Percentiles rank a stretch among this genome's conserved stretches.
phyloP scores from a whole-genome alignment of 257 asterid genomes.

The Ligustrum vulgare region DNA sequence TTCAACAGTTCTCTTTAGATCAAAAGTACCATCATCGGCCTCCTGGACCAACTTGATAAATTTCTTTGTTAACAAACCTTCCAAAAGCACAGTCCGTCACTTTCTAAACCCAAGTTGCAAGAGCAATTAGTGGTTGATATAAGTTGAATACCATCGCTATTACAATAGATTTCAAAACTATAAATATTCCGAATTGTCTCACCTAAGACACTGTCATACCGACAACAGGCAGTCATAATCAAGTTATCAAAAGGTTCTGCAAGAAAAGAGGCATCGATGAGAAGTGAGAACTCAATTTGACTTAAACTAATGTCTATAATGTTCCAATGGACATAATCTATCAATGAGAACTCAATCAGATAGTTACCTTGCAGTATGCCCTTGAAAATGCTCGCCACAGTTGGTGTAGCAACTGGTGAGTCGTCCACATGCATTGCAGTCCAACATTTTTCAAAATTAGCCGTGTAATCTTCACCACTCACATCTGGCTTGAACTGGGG shows the following conservation, averaged over 20 bases:
- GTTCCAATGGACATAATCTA: background rate
- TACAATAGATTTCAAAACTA: slow-evolving; percentile 1
- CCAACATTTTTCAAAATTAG: too few species aligned
- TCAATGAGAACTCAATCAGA: too few species aligned
- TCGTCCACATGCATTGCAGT: too few species aligned
- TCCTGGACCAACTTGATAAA: slow-evolving; percentile 56
- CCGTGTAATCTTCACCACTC: too few species aligned
- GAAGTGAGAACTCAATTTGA: slow-evolving; percentile 17
- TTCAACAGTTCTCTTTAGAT: slow-evolving; percentile 68
- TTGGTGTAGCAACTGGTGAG: too few species aligned
- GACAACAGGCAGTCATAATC: slow-evolving; percentile 39
- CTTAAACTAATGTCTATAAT: slow-evolving; percentile 5
- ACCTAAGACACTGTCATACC: slow-evolving; percentile 88
- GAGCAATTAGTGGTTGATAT: background rate
- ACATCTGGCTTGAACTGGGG: too few species aligned
- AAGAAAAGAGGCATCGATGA: slow-evolving; percentile 23
- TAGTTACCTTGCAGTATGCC: too few species aligned
- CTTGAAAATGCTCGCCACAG: too few species aligned
- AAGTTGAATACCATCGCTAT: background rate
- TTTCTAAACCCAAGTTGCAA: slow-evolving; percentile 2
- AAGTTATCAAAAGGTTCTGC: slow-evolving; percentile 52
- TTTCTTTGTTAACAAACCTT: slow-evolving; percentile 81
- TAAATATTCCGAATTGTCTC: slow-evolving; percentile 23
- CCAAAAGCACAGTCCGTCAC: slow-evolving; percentile 12
- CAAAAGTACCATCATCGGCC: slow-evolving; percentile 68